phyloP scores from a whole-genome alignment of 2,329 filamentous ascomycete genomes.

The Fusarium sp. region DNA sequence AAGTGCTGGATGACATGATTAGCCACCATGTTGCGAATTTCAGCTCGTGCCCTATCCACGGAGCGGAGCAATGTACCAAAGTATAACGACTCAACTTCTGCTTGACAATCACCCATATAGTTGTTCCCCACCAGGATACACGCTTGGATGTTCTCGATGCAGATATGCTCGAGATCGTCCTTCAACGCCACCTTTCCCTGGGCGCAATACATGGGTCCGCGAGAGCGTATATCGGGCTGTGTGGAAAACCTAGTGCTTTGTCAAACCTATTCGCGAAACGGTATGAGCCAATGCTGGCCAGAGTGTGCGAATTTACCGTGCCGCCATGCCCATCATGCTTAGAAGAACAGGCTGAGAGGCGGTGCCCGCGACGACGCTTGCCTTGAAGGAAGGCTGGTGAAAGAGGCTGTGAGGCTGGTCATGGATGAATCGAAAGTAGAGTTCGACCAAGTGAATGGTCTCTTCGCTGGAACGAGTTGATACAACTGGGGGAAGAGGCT shows the following conservation, averaged over 20 bases:
- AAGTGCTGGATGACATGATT: slow-evolving; percentile 24
- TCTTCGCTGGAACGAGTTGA: not conserved
- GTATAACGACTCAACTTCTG: slow-evolving; percentile 48
- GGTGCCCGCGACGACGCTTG: slow-evolving; percentile 12
- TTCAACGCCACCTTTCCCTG: slow-evolving; percentile 40
- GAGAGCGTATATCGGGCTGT: slow-evolving; percentile 19
- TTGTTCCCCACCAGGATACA: slow-evolving; percentile 48
- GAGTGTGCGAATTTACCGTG: slow-evolving; percentile 16
- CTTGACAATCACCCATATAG: slow-evolving; percentile 42
- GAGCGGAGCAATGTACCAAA: slow-evolving; percentile 37
- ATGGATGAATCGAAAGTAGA: slow-evolving; percentile 37
- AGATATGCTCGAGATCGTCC: slow-evolving; percentile 44
- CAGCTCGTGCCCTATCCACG: not conserved
- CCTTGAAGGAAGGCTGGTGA: slow-evolving; percentile 30
- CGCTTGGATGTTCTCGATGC: slow-evolving; percentile 48
- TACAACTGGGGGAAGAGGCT: accelerated
- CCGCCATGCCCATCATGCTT: slow-evolving; percentile 36
- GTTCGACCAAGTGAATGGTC: slow-evolving; percentile 17
- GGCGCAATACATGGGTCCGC: slow-evolving; percentile 26
- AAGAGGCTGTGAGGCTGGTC: slow-evolving; percentile 39
- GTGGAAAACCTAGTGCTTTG: slow-evolving; percentile 15
- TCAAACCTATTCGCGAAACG: not conserved
- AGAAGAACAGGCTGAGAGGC: slow-evolving; percentile 24
- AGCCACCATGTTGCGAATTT: not conserved
- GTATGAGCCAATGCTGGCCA: not conserved